Evolutionary conservation across 1,284 basidiomycete genomes (phyloP).

Genomic region (Coniferiporia weirii): DNA sequence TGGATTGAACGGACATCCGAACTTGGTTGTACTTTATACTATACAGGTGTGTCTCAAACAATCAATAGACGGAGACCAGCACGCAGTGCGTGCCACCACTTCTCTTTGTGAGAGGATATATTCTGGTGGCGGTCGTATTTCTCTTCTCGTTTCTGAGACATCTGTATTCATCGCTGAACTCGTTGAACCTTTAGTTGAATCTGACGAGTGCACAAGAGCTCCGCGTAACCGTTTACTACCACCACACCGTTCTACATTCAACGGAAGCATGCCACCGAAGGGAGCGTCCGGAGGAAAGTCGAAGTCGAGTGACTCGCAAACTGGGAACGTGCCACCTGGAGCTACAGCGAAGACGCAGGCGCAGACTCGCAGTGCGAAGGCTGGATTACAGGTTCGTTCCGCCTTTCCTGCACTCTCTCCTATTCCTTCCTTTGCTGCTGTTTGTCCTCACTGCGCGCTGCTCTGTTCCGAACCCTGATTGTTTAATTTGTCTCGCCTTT

Average conservation of each 20-base stretch:
- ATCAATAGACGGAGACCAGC: not conserved
- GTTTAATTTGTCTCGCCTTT: not conserved
- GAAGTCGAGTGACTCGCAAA: slow-evolving; percentile 30
- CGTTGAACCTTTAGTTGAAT: not conserved
- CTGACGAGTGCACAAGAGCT: not conserved
- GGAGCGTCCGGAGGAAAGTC: slow-evolving; percentile 38
- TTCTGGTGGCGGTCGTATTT: not conserved
- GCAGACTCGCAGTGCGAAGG: slow-evolving; percentile 75
- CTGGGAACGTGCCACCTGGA: slow-evolving; percentile 24
- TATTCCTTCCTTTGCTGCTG: not conserved
- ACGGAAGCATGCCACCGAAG: slow-evolving; percentile 32
- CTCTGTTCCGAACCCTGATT: too few species aligned
- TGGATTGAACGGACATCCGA: not conserved
- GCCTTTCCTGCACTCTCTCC: not conserved
- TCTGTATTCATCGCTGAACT: not conserved
- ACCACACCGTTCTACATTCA: not conserved
- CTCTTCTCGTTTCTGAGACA: not conserved
- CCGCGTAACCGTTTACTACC: not conserved
- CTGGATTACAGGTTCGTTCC: slow-evolving; percentile 72
- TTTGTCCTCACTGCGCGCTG: too few species aligned
- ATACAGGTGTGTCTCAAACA: slow-evolving; percentile 26
- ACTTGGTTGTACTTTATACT: slow-evolving; percentile 18
- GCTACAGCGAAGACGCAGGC: slow-evolving; percentile 38
- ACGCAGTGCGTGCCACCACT: not conserved
- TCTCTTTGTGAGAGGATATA: not conserved